These are phyloP conservation scores for Phytophthora agathidicida DNA, from an alignment of 352 stramenopile genomes.

Conservation along the genomic window DNA sequence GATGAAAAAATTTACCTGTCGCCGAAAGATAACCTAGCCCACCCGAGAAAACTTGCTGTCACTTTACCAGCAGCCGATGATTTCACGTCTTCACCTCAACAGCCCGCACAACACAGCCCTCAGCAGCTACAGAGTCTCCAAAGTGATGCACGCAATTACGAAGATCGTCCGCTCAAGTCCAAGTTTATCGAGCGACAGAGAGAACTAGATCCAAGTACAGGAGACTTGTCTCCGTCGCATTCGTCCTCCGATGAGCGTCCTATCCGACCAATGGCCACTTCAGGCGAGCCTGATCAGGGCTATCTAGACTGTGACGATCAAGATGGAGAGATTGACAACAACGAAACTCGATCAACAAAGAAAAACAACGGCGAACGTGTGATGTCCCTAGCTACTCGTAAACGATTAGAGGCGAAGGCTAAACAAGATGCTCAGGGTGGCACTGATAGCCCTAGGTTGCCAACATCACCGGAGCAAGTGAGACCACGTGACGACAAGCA, in stretches of 20 bases:
- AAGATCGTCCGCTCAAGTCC: slow-evolving; percentile 46
- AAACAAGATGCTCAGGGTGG: slow-evolving; percentile 37
- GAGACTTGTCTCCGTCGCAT: slow-evolving; percentile 34
- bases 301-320: slow-evolving; percentile 3
- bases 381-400: slow-evolving; percentile 37
- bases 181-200: slow-evolving; percentile 31
- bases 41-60: neutral
- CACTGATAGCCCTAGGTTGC: neutral
- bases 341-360: slow-evolving; percentile 20
- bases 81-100: slow-evolving; percentile 3
- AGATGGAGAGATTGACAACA: slow-evolving; percentile 24
- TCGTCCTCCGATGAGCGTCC: no score
- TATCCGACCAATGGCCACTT: slow-evolving; percentile 19
- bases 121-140: slow-evolving; percentile 53
- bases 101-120: slow-evolving; percentile 37
- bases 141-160: slow-evolving; percentile 30
- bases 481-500: neutral
- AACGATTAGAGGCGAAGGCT: slow-evolving; percentile 68
- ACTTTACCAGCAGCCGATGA: slow-evolving; percentile 1
- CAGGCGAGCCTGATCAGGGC: slow-evolving; percentile 8
- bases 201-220: slow-evolving; percentile 7
- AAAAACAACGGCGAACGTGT: slow-evolving; percentile 10
- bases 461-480: neutral
- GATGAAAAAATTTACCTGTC: slow-evolving; percentile 2
- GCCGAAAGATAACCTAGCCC: slow-evolving; percentile 9